These are phyloP conservation scores for Colletotrichum sp. DNA, from an alignment of 2,329 filamentous ascomycete genomes.

Conservation along the genomic window DNA sequence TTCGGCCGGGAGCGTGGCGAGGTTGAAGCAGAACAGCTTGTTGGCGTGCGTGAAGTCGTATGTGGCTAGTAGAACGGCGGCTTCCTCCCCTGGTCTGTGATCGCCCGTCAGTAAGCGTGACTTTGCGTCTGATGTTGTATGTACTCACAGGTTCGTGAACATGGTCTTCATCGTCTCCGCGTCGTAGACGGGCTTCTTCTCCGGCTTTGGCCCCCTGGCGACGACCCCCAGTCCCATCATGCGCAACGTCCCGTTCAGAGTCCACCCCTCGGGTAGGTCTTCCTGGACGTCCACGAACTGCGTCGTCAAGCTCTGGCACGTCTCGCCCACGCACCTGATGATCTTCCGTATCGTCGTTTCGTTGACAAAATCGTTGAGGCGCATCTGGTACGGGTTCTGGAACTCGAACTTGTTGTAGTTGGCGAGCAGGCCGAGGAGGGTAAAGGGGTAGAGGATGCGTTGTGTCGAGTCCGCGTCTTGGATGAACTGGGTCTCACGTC, in stretches of 20 bases:
- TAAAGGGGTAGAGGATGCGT: constrained; percentile 75
- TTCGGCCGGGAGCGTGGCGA: constrained; percentile 69
- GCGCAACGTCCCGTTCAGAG: constrained; percentile 76
- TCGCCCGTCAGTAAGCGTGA: constrained; percentile 16
- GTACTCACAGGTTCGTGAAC: constrained; percentile 76
- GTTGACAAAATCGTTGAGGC: constrained; percentile 94
- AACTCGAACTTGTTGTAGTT: constrained; percentile 99
- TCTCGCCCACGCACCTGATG: constrained; percentile 74
- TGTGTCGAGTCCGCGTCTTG: constrained; percentile 74
- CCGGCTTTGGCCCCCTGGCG: constrained; percentile 68
- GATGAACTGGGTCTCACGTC: constrained; percentile 63
- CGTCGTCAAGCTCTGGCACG: constrained; percentile 70
- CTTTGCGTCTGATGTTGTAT: not conserved
- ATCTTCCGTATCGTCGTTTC: constrained; percentile 85
- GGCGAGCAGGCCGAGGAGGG: constrained; percentile 82
- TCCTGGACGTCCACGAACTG: constrained; percentile 88
- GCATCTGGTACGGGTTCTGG: constrained; percentile 92
- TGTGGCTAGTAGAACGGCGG: constrained; percentile 79
- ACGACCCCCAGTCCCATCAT: constrained; percentile 85
- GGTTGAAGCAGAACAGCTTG: constrained; percentile 89
- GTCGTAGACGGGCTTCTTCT: constrained; percentile 65
- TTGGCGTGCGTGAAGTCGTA: constrained; percentile 96
- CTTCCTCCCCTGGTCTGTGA: constrained; percentile 75
- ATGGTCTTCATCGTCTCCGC: constrained; percentile 82
- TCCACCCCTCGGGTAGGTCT: constrained; percentile 90